phyloP scores from a whole-genome alignment of 1,139 yeast genomes.

The Dujonia santamariae region DNA sequence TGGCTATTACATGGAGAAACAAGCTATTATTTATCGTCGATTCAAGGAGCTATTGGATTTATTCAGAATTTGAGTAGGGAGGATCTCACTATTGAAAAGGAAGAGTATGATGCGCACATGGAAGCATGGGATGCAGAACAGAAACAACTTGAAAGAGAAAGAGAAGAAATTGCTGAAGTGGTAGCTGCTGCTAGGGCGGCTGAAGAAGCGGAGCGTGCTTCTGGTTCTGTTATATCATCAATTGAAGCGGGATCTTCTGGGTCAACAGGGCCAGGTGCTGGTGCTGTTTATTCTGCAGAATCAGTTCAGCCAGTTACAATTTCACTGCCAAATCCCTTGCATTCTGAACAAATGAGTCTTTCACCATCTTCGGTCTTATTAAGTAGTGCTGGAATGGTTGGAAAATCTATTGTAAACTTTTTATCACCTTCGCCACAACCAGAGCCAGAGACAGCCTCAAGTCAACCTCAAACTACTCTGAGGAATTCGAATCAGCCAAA shows the following conservation, averaged over 20 bases:
- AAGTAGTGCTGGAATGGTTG: constrained; percentile 52
- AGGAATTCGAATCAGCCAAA: not conserved
- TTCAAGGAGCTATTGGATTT: constrained; percentile 81
- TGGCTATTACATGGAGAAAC: constrained; percentile 79
- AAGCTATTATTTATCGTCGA: constrained; percentile 81
- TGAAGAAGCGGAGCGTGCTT: not conserved
- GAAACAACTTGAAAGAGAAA: constrained; percentile 14
- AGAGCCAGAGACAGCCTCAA: constrained; percentile 5
- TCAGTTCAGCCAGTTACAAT: constrained; percentile 2
- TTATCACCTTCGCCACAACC: constrained; percentile 41
- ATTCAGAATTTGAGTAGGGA: constrained; percentile 57
- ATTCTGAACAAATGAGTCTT: constrained; percentile 18
- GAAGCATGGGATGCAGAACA: constrained; percentile 47
- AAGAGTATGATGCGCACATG: constrained; percentile 51
- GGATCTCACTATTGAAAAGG: constrained; percentile 59
- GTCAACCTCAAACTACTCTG: constrained; percentile 8
- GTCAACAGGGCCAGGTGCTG: no score
- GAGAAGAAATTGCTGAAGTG: constrained; percentile 6
- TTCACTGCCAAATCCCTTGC: constrained; percentile 21
- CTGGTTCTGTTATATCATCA: no score
- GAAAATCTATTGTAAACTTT: constrained; percentile 45
- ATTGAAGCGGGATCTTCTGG: no score
- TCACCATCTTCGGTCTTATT: constrained; percentile 51
- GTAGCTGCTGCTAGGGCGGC: constrained; percentile 9
- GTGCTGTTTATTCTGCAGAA: not conserved